Conservation (phyloP, 1,284 basidiomycete genomes). For the Cryptococcus sp. region DNA sequence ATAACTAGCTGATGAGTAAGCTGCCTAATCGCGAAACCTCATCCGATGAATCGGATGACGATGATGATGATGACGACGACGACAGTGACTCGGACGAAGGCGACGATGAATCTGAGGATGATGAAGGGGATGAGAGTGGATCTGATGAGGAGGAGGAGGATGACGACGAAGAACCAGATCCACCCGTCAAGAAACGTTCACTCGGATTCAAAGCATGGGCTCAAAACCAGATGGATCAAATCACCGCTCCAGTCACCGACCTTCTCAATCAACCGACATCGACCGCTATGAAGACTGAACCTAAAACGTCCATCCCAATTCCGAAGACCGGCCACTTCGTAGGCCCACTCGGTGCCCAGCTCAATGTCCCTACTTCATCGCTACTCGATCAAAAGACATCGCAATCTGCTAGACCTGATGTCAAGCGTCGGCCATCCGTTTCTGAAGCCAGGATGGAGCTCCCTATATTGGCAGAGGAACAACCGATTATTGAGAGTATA, state of each 20-base stretch:
- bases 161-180: conserved; percentile 17
- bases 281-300: conserved; percentile 7
- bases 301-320: conserved; percentile 15
- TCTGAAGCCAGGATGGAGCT: conserved; percentile 73
- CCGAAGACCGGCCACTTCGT: conserved; percentile 30
- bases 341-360: conserved; percentile 44
- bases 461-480: conserved; percentile 90
- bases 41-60: conserved; percentile 6
- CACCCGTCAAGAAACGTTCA: conserved; percentile 42
- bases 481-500: conserved; percentile 88
- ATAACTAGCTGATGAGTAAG: background rate
- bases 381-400: conserved; percentile 30
- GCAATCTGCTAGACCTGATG: conserved; percentile 54
- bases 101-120: conserved; percentile 13
- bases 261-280: conserved; percentile 4
- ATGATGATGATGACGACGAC: conserved; percentile 18
- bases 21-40: background rate
- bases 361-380: conserved; percentile 39
- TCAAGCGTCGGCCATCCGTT: conserved; percentile 68
- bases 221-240: conserved; percentile 56
- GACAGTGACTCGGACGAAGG: conserved; percentile 17
- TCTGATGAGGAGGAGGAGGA: conserved; percentile 14
- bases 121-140: conserved; percentile 11
- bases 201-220: conserved; percentile 82
- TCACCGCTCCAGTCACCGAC: conserved; percentile 12